Evolutionary conservation across 805 yeast genomes (phyloP), one percentile per base, ranked within the genome.

Genomic region (Metschnikowia colocasiae): DNA sequence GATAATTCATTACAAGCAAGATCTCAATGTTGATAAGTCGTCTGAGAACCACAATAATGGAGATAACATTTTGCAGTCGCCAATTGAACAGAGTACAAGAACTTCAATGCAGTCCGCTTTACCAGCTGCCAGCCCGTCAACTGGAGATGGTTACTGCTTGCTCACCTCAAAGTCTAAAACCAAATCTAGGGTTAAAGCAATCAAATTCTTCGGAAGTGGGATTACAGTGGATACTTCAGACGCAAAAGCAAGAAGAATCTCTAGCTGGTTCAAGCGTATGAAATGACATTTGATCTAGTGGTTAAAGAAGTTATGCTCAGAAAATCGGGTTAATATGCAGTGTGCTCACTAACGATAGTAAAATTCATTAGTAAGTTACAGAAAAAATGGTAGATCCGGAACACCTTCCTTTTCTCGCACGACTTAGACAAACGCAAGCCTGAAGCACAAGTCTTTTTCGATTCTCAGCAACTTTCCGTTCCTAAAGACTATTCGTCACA

Each of bases 241-340:
- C 10, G 10, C 5, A 15, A 40, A 31, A 22, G 5, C 23, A 30
- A 31, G 32, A 20, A 31, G 43, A 13, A 5, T 40, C 12, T 40
- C 43, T 7, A 30, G 16, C 9, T 40, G 43, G 43, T 31, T 40
- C 3, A 32, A 23, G 12, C 43, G 43, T n/a, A 18, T 40, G 15
- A 39, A 30, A 29, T 38, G 34, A 39, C 13, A 19, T 29, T 18
- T 19, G 19, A 23, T n/a, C 19, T 25, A 26, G 26, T 15, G 30
- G 12, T 10, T 32, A 13, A 32, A 12, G 10, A 25, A 38, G 23
- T 18, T 18, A 29, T 39, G 34, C 42, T 39, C 40, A 16, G 30
- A 4, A 37, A 22, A 15, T 5, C 16, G 31, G 19, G 25, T 19
- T 19, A 13, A 39, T 39, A 39, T 39, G 34, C 42, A 39, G 42